These are phyloP conservation scores for Picea glauca DNA, from an alignment of 75 land plant species.

Conservation along the genomic window DNA sequence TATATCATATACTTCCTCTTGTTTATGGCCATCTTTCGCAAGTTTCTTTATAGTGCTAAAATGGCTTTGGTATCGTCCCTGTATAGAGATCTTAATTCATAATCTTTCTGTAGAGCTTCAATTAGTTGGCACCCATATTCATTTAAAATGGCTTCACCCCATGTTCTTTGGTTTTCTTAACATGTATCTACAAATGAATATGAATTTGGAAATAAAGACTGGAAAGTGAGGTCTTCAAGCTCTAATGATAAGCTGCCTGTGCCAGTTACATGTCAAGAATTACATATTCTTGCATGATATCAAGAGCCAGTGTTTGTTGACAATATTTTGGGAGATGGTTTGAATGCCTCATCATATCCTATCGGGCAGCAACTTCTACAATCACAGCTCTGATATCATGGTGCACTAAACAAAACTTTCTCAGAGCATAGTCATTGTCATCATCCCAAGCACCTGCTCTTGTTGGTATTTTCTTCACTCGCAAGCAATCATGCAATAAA, in stretches of 20 bases:
- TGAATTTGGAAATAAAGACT: conserved; percentile 79
- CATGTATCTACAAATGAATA: conserved; percentile 71
- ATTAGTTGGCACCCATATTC: conserved; percentile 53
- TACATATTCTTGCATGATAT: conserved; percentile 83
- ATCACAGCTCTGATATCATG: conserved; percentile 84
- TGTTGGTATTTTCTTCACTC: conserved; percentile 48
- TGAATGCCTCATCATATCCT: conserved; percentile 76
- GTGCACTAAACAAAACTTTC: conserved; percentile 77
- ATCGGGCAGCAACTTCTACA: conserved; percentile 64
- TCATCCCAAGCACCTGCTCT: conserved; percentile 70
- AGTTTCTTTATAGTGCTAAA: conserved; percentile 99
- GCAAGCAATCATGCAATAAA: conserved; percentile 70
- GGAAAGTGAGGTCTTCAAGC: conserved; percentile 86
- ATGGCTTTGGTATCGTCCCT: conserved; percentile 89
- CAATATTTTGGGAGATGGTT: conserved; percentile 64
- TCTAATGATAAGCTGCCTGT: conserved; percentile 63
- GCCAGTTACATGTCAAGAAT: conserved; percentile 87
- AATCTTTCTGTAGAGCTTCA: conserved; percentile 50
- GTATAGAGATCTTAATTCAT: conserved; percentile 42
- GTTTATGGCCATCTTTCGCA: conserved; percentile 77
- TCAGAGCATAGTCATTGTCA: conserved; percentile 50
- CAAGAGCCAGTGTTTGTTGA: conserved; percentile 72
- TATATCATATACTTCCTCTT: conserved; percentile 85
- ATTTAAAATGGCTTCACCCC: conserved; percentile 48
- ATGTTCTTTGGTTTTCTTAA: conserved; percentile 60